These are phyloP conservation scores for Amylostereum areolatum DNA, from an alignment of 1,284 basidiomycete genomes.

Conservation along the genomic window DNA sequence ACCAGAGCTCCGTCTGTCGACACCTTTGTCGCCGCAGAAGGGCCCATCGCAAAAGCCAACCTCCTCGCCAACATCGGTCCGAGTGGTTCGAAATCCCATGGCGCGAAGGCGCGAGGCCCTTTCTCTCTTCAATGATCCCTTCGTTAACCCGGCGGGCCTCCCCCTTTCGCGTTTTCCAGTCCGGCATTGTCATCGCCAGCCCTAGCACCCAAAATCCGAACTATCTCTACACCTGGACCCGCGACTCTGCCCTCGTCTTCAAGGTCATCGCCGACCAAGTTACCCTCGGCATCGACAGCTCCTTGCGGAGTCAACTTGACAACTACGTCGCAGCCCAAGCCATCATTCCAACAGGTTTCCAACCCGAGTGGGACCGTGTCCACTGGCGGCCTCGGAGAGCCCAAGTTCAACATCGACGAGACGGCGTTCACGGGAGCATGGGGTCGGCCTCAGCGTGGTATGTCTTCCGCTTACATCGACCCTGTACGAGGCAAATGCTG, in stretches of 20 bases:
- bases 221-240: conserved; percentile 34
- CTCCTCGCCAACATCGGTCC: conserved; percentile 65
- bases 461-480: conserved; percentile 1
- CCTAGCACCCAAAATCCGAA: conserved; percentile 30
- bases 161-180: conserved; percentile 9
- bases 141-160: too few relatives aligned
- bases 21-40: conserved; percentile 43
- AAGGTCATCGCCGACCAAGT: conserved; percentile 33
- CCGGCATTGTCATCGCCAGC: conserved; percentile 30
- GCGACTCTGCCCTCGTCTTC: conserved; percentile 35
- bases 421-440: conserved; percentile 37
- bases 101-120: conserved; percentile 32
- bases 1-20: conserved; percentile 10
- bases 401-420: conserved; percentile 42
- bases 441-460: conserved; percentile 63
- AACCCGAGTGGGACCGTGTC: conserved; percentile 37
- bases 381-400: conserved; percentile 39
- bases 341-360: conserved; percentile 30
- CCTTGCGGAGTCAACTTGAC: conserved; percentile 11
- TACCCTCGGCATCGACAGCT: conserved; percentile 23
- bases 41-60: conserved; percentile 49
- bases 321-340: conserved; percentile 26
- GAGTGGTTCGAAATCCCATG: conserved; percentile 43
- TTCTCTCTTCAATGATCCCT: too few relatives aligned
- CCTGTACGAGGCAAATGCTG: neutral